Evolutionary conservation across 192 early-diverging fungal species (phyloP).

Genomic region (Coemansia sp.): DNA sequence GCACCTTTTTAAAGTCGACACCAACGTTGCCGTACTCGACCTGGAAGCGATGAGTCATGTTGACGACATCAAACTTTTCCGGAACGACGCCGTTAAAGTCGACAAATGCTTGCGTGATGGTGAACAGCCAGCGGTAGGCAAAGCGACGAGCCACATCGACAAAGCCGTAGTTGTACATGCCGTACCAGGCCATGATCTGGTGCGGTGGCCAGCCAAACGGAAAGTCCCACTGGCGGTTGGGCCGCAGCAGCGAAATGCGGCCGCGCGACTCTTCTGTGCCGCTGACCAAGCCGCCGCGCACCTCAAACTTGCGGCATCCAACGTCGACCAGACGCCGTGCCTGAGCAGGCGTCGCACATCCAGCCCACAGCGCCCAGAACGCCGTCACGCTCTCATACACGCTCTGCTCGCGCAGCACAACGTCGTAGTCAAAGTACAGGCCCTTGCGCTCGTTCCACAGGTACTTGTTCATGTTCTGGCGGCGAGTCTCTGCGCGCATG

Average conservation of each 20-base stretch:
- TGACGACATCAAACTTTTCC: constrained; percentile 95
- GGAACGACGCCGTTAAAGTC: constrained; percentile 97
- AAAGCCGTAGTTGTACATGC: constrained; percentile 81
- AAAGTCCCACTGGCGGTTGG: constrained; percentile 95
- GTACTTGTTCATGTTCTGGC: constrained; percentile 72
- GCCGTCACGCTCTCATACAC: constrained; percentile 89
- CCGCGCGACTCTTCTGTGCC: constrained; percentile 93
- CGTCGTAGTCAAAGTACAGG: constrained; percentile 93
- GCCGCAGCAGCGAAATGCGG: constrained; percentile 71
- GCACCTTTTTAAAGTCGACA: constrained; percentile 87
- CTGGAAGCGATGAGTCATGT: constrained; percentile 83
- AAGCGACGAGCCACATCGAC: constrained; percentile 68
- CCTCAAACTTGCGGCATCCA: constrained; percentile 81
- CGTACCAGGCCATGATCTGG: constrained; percentile 96
- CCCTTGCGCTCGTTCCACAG: constrained; percentile 79
- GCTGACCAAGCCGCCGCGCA: constrained; percentile 85
- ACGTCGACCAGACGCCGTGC: constrained; percentile 71
- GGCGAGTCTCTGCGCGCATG: constrained; percentile 61
- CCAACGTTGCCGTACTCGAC: constrained; percentile 99
- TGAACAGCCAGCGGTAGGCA: constrained; percentile 95
- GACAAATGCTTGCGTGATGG: constrained; percentile 92
- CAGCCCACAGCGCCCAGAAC: constrained; percentile 92
- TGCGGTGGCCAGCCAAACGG: constrained; percentile 98
- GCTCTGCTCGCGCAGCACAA: constrained; percentile 60
- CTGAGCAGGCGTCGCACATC: constrained; percentile 70